Percentiles rank a stretch among this genome's conserved stretches.
phyloP scores from a whole-genome alignment of 371 early-diverging fungal species.

The Entomophthora muscae region DNA sequence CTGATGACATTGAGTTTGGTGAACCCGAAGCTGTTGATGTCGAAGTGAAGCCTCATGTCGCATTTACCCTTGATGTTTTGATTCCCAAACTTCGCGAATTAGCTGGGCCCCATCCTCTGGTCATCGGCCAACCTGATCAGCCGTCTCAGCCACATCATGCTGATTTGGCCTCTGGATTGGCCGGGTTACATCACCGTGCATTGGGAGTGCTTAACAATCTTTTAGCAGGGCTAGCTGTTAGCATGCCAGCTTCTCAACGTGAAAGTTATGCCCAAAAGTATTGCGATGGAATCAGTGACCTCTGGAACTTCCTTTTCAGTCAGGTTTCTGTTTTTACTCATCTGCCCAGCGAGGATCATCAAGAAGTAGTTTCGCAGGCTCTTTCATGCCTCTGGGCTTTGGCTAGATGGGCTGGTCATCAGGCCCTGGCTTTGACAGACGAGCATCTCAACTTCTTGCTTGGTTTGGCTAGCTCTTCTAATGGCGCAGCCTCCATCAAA shows the following conservation, averaged over 20 bases:
- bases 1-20: background rate
- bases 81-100: background rate
- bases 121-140: background rate
- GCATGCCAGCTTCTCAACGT: background rate
- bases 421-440: conserved; percentile 28
- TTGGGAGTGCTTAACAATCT: background rate
- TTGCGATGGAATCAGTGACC: background rate
- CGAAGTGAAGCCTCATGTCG: background rate
- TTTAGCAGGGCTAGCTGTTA: background rate
- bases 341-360: background rate
- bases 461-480: conserved; percentile 13
- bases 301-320: background rate
- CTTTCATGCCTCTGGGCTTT: conserved; percentile 1
- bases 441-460: conserved; percentile 15
- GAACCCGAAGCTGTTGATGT: background rate
- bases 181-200: background rate
- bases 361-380: background rate
- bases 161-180: background rate
- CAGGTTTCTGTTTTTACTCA: background rate
- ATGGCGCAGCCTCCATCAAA: conserved; percentile 42
- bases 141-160: background rate
- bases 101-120: background rate
- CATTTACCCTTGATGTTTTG: background rate
- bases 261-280: background rate
- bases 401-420: conserved; percentile 18